These are phyloP conservation scores for Aureobasidium subglaciale DNA, from an alignment of 2,329 filamentous ascomycete genomes.

Conservation along the genomic window DNA sequence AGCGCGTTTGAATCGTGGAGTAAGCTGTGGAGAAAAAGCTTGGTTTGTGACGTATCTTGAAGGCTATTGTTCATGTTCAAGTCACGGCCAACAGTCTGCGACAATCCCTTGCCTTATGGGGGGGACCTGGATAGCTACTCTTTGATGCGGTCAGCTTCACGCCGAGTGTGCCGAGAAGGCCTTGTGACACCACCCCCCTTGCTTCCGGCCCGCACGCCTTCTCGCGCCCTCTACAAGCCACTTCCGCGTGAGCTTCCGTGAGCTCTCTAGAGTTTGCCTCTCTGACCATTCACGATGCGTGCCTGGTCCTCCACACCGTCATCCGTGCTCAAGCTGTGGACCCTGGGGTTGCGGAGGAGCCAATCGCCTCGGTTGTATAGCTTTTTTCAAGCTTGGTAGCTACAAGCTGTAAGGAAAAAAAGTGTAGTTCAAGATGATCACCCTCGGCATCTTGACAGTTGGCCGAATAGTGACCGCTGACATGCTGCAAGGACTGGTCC, in stretches of 20 bases:
- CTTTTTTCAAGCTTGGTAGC: not conserved
- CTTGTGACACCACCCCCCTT: slow-evolving; percentile 10
- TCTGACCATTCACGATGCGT: slow-evolving; percentile 13
- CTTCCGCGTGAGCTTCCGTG: slow-evolving; percentile 6
- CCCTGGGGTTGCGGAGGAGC: slow-evolving; percentile 9
- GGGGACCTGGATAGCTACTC: not conserved
- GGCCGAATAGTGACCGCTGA: not conserved
- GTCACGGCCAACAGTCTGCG: not conserved
- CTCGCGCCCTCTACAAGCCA: slow-evolving; percentile 1
- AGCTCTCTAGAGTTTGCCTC: not conserved
- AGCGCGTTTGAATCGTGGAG: slow-evolving; percentile 12
- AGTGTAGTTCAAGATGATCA: slow-evolving; percentile 1
- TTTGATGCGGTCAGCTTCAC: slow-evolving; percentile 6
- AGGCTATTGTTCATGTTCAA: not conserved
- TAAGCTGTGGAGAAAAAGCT: slow-evolving; percentile 11
- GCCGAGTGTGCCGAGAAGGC: too few species aligned
- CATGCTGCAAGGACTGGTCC: slow-evolving; percentile 12
- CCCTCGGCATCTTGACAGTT: slow-evolving; percentile 12
- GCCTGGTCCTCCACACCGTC: slow-evolving; percentile 14
- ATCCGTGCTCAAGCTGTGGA: slow-evolving; percentile 12
- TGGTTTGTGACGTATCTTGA: slow-evolving; percentile 10
- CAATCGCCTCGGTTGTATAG: not conserved
- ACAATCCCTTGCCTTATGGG: slow-evolving; percentile 1
- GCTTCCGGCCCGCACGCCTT: slow-evolving; percentile 5
- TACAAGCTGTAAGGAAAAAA: not conserved